phyloP scores from a whole-genome alignment of 2,329 filamentous ascomycete genomes.

The Fusarium torulosum region DNA sequence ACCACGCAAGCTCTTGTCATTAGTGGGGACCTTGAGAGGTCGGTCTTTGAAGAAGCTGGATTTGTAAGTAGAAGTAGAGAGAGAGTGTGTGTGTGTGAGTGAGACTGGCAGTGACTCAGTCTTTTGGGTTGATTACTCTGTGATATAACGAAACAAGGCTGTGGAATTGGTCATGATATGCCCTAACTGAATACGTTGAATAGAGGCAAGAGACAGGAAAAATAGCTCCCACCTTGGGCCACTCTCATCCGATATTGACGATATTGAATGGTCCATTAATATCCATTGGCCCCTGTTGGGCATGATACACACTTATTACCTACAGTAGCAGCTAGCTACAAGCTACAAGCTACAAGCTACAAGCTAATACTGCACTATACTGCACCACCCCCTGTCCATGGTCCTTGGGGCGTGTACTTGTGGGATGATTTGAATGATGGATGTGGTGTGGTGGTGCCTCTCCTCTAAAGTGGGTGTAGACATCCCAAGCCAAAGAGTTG shows the following conservation, averaged over 20 bases:
- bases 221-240: slow-evolving; percentile 13
- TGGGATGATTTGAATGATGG: too few relatives aligned
- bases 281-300: slow-evolving; percentile 13
- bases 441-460: slow-evolving; percentile 29
- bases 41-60: slow-evolving; percentile 1
- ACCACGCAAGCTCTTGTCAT: slow-evolving; percentile 34
- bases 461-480: slow-evolving; percentile 20
- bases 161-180: slow-evolving; percentile 20
- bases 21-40: slow-evolving; percentile 26
- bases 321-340: too few relatives aligned
- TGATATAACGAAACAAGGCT: slow-evolving; percentile 5
- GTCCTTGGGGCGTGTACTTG: slow-evolving; percentile 24
- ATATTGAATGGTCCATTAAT: slow-evolving; percentile 19
- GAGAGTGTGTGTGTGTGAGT: neutral
- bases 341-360: too few relatives aligned
- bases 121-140: neutral
- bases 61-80: slow-evolving; percentile 9
- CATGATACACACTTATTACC: neutral
- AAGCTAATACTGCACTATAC: neutral
- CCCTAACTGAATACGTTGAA: neutral
- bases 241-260: slow-evolving; percentile 38
- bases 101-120: neutral
- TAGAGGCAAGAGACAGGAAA: neutral
- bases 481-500: neutral
- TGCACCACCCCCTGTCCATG: neutral